These are phyloP conservation scores for Sporothrix schenckii DNA, from an alignment of 2,329 filamentous ascomycete genomes.

Conservation along the genomic window DNA sequence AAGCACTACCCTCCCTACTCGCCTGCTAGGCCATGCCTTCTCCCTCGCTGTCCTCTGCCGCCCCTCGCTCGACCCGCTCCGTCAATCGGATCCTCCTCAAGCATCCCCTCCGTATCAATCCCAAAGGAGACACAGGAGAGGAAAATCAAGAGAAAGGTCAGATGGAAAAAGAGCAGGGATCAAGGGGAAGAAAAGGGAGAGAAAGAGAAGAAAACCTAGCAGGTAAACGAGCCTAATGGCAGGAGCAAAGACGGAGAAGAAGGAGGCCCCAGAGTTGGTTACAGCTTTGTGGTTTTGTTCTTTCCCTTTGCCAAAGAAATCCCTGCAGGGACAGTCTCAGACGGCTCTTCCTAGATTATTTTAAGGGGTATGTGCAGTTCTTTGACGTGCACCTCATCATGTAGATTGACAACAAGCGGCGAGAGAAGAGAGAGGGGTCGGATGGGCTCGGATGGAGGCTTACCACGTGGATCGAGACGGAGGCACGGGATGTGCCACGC, in stretches of 20 bases:
- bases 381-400: constrained; percentile 45
- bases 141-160: background rate
- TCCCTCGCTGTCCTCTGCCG: constrained; percentile 32
- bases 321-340: constrained; percentile 43
- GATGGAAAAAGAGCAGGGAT: background rate
- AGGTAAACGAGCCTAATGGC: background rate
- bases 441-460: background rate
- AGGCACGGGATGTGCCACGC: background rate
- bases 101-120: constrained; percentile 27
- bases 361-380: constrained; percentile 41
- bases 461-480: background rate
- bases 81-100: background rate
- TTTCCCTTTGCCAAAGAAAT: background rate
- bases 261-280: background rate
- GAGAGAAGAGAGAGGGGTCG: background rate
- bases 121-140: constrained; percentile 26
- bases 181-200: background rate
- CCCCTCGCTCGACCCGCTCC: constrained; percentile 30
- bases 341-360: constrained; percentile 49
- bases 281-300: background rate
- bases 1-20: constrained; percentile 47
- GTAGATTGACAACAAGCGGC: constrained; percentile 21
- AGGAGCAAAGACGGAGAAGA: constrained; percentile 15
- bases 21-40: constrained; percentile 33
- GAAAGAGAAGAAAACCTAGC: background rate